phyloP scores from a whole-genome alignment of 345 rosid species.

The Lagerstroemia speciosa region DNA sequence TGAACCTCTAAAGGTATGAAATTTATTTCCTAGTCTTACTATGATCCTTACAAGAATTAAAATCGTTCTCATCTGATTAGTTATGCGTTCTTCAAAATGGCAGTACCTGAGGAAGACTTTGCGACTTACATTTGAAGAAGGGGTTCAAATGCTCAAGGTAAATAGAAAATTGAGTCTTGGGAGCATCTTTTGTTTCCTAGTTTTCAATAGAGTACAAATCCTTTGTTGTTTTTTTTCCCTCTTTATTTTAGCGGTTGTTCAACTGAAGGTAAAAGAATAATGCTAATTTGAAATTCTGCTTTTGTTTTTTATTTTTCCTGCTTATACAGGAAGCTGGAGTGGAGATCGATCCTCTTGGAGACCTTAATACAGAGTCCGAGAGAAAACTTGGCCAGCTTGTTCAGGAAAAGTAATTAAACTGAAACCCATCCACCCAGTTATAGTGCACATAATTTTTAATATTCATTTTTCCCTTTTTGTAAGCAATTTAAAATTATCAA shows the following conservation, averaged over 20 bases:
- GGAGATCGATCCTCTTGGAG: constrained; percentile 84
- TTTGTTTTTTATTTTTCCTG: constrained; percentile 1
- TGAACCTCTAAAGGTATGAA: constrained; percentile 67
- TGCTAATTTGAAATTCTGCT: not conserved
- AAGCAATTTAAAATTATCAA: not conserved
- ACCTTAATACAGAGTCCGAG: constrained; percentile 79
- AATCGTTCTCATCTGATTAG: not conserved
- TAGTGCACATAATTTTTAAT: not conserved
- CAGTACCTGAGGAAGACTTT: constrained; percentile 67
- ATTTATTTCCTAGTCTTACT: not conserved
- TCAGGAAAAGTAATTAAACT: constrained; percentile 48
- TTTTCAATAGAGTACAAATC: not conserved
- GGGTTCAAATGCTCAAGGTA: constrained; percentile 87
- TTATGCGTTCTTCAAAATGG: constrained; percentile 11
- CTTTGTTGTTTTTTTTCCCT: too few species aligned
- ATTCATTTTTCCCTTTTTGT: not conserved
- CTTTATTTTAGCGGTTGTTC: too few species aligned
- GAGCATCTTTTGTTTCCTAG: not conserved
- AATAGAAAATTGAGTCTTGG: not conserved
- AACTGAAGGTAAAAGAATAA: not conserved
- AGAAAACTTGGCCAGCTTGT: constrained; percentile 89
- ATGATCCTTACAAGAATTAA: not conserved
- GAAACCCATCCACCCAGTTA: not conserved
- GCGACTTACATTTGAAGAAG: constrained; percentile 72
- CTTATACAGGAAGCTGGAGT: constrained; percentile 67